Evolutionary conservation across 352 stramenopile species (phyloP), one percentile per base, ranked within the genome.

Genomic region (Phytophthora uliginosa): DNA sequence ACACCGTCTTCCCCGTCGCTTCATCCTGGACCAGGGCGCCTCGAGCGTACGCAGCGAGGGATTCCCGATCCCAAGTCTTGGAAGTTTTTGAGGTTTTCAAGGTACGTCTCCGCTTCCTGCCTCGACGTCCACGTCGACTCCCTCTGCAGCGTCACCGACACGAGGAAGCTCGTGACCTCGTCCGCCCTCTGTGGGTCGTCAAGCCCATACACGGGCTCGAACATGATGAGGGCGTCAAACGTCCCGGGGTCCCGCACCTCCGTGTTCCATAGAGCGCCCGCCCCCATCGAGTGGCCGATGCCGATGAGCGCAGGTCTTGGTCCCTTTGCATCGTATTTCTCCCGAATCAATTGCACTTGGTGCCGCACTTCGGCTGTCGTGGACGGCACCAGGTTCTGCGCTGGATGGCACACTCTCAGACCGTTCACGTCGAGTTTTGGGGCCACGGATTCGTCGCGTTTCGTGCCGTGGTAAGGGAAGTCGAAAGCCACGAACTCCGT

Each of bases 141-240:
- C 18, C 80, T 69, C 18, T 73, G 73, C 52, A 87, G 61, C 1
- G 80, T 81, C 7, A 74, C 42, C 13, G 34, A 34, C 42, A 84
- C 75, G 28, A 87, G 40, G 40, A 84, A 76, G 45, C 80, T 74
- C 47, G 63, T 42, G 42, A 85, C n/a, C 5, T 74, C 62, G 12
- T 59, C 50, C 12, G 24, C 61, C 12, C 61, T 50, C 2, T 54
- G 59, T 4, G 34, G 28, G 12, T 66, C 62, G 2, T 63, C 15
- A 5, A 80, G 47, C 0, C 76, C 76, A 36, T 82, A 82, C 51
- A 86, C 76, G 0, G 80, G 80, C 26, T 87, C 80, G 7, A 87
- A 87, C 18, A 87, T 33, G 13, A 85, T 72, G 20, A 87, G 75
- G 0, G 66, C 73, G 26, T 86, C 79, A 54, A 86, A 85, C 3